Conservation (phyloP, 2,329 filamentous ascomycete genomes). For the Metarhizium album region DNA sequence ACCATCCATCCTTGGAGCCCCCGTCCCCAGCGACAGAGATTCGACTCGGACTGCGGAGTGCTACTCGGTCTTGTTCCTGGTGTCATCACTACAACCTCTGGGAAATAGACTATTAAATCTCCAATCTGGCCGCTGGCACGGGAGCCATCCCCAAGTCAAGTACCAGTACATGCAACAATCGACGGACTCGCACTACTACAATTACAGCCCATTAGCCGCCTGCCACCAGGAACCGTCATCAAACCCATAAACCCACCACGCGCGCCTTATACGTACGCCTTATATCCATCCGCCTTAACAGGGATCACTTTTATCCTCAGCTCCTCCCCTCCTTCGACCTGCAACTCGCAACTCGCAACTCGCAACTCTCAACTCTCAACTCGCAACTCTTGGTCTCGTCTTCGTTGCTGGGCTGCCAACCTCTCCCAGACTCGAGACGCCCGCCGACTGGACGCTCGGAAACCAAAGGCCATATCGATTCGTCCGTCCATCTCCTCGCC, state of each 20-base stretch:
- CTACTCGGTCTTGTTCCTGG: conserved; percentile 9
- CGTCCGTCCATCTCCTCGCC: background rate
- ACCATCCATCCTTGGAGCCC: conserved; percentile 11
- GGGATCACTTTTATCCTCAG: background rate
- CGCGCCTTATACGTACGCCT: background rate
- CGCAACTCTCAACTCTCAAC: background rate
- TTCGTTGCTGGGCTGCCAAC: background rate
- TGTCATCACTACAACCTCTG: conserved; percentile 6
- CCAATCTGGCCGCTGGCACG: conserved; percentile 5
- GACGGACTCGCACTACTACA: conserved; percentile 1
- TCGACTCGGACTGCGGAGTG: conserved; percentile 12
- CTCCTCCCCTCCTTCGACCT: background rate
- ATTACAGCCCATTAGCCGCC: background rate
- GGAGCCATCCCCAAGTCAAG: conserved; percentile 6
- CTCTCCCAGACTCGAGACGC: background rate
- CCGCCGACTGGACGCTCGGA: background rate
- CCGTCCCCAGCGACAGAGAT: conserved; percentile 10
- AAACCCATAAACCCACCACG: background rate
- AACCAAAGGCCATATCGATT: background rate
- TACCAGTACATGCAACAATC: conserved; percentile 6
- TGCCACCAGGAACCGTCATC: background rate
- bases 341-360: background rate
- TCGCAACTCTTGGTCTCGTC: background rate
- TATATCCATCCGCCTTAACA: background rate
- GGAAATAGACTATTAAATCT: conserved; percentile 5